phyloP scores from a whole-genome alignment of 306 rosid species.

The Begonia fuchsioides region DNA sequence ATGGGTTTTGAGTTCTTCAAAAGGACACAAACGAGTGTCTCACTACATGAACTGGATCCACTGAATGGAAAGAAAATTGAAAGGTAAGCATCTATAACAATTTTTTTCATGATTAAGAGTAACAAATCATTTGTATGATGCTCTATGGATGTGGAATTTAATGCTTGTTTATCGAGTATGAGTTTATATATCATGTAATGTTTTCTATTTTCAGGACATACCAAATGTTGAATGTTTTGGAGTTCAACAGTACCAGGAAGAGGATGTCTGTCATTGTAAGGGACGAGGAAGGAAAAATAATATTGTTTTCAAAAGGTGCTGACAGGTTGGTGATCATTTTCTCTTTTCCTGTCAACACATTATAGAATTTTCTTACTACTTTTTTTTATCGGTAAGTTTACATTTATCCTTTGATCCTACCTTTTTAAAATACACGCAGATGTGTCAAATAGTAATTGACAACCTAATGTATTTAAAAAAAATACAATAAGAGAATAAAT shows the following conservation, averaged over 20 bases:
- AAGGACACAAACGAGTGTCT: constrained; percentile 77
- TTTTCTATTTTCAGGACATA: constrained; percentile 38
- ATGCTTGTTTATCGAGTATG: too few relatives aligned
- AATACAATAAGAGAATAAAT: too few relatives aligned
- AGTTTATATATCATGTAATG: neutral
- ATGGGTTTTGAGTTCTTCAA: constrained; percentile 80
- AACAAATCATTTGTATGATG: constrained; percentile 1
- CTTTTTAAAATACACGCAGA: too few relatives aligned
- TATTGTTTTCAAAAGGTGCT: constrained; percentile 82
- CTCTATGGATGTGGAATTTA: constrained; percentile 1
- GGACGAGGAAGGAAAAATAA: constrained; percentile 46
- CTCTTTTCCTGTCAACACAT: too few relatives aligned
- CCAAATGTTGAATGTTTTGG: constrained; percentile 68
- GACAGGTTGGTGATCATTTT: constrained; percentile 55
- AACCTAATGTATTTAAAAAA: too few relatives aligned
- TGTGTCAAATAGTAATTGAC: too few relatives aligned
- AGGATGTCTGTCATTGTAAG: constrained; percentile 91
- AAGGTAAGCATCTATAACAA: constrained; percentile 37
- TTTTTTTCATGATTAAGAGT: neutral
- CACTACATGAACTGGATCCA: constrained; percentile 59
- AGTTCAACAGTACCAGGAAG: constrained; percentile 79
- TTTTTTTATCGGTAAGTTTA: too few relatives aligned
- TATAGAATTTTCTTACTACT: neutral
- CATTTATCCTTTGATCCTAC: too few relatives aligned
- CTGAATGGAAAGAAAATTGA: constrained; percentile 45